These are phyloP conservation scores for Spinacia oleracea DNA, from an alignment of 179 eudicot genomes.

Conservation along the genomic window DNA sequence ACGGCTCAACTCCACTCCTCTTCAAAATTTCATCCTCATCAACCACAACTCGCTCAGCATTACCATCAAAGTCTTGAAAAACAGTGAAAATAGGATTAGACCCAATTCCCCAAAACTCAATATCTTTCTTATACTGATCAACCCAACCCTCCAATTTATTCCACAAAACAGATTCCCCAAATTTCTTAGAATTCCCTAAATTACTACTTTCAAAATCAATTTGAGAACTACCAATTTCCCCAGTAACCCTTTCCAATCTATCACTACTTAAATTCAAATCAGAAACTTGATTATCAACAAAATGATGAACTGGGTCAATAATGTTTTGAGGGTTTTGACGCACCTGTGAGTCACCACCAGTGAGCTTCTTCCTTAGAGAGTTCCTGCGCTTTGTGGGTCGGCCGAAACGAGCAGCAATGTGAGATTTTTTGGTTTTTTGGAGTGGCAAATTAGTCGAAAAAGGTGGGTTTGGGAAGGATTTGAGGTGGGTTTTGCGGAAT, in stretches of 20 bases:
- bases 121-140: constrained; percentile 67
- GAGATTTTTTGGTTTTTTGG: constrained; percentile 28
- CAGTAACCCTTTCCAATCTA: constrained; percentile 22
- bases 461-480: constrained; percentile 15
- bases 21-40: constrained; percentile 71
- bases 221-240: constrained; percentile 26
- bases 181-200: constrained; percentile 17
- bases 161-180: constrained; percentile 51
- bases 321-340: constrained; percentile 27
- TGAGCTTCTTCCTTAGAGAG: constrained; percentile 70
- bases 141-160: constrained; percentile 69
- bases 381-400: constrained; percentile 55
- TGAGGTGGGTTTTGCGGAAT: constrained; percentile 29
- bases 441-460: constrained; percentile 26
- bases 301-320: constrained; percentile 33
- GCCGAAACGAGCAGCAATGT: constrained; percentile 49
- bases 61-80: constrained; percentile 53
- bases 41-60: constrained; percentile 56
- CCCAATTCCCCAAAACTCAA: constrained; percentile 86
- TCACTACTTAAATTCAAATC: constrained; percentile 26
- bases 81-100: constrained; percentile 65
- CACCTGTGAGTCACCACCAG: constrained; percentile 39
- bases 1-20: constrained; percentile 50
- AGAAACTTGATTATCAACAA: constrained; percentile 26
- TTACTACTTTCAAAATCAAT: constrained; percentile 18